phyloP scores from a whole-genome alignment of 1,139 yeast genomes.

The Taphrina flavorubra region DNA sequence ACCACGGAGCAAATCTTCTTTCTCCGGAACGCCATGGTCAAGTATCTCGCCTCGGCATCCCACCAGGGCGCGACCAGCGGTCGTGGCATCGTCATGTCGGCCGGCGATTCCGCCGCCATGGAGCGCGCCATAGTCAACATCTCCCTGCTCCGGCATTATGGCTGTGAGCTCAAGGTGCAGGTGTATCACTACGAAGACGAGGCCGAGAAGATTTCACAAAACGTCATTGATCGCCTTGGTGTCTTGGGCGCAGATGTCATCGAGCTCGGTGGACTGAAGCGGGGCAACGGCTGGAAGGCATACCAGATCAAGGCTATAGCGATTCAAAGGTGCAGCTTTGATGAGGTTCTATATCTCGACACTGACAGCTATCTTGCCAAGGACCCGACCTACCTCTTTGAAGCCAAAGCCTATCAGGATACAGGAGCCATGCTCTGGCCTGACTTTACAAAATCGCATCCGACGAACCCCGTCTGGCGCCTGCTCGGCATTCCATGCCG shows the following conservation, averaged over 20 bases:
- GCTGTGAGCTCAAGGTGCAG: conserved; percentile 28
- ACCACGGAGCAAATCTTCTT: neutral
- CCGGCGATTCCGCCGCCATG: conserved; percentile 30
- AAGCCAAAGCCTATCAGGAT: conserved; percentile 11
- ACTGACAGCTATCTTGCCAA: conserved; percentile 20
- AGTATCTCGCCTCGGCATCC: conserved; percentile 2
- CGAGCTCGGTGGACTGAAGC: conserved; percentile 35
- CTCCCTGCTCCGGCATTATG: conserved; percentile 25
- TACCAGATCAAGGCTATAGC: conserved; percentile 40
- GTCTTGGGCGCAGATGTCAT: conserved; percentile 13
- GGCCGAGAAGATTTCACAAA: conserved; percentile 22
- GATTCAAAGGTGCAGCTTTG: conserved; percentile 29
- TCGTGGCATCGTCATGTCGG: conserved; percentile 36
- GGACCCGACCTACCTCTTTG: conserved; percentile 37
- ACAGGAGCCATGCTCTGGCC: conserved; percentile 38
- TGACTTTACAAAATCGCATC: conserved; percentile 38
- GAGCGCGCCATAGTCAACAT: conserved; percentile 27
- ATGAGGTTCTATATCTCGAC: conserved; percentile 31
- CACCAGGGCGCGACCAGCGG: conserved; percentile 17
- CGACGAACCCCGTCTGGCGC: conserved; percentile 34
- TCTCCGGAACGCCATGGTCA: neutral
- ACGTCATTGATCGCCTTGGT: neutral
- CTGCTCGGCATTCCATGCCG: conserved; percentile 34
- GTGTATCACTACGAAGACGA: conserved; percentile 27
- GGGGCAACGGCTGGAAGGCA: conserved; percentile 34